A percentile compares a stretch with the other conserved stretches of the same genome.
Conservation (phyloP, 176 grass and related monocot genomes). For the Raddia distichophylla region DNA sequence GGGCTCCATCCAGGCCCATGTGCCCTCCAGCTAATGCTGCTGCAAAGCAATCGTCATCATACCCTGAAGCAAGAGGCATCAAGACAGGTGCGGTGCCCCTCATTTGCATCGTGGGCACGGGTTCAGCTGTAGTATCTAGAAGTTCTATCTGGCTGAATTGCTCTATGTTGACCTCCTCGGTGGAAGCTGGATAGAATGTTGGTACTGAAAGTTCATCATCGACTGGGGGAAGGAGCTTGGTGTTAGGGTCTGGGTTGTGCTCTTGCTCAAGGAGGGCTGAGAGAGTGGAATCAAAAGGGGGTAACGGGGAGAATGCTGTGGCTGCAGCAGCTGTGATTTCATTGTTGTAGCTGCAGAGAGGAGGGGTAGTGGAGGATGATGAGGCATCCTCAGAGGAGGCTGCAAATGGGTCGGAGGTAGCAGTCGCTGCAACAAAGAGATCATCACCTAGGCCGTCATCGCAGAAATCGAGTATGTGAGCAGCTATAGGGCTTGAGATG, state of each 20-base stretch:
- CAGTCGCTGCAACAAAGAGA: slow-evolving; percentile 52
- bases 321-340: slow-evolving; percentile 39
- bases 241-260: slow-evolving; percentile 44
- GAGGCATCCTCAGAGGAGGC: slow-evolving; percentile 57
- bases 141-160: slow-evolving; percentile 57
- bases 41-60: slow-evolving; percentile 44
- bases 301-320: slow-evolving; percentile 62
- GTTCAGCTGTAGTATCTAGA: slow-evolving; percentile 42
- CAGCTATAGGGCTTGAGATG: slow-evolving; percentile 81
- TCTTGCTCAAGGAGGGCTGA: slow-evolving; percentile 58
- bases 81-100: slow-evolving; percentile 25
- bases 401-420: slow-evolving; percentile 37
- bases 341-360: slow-evolving; percentile 50
- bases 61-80: slow-evolving; percentile 44
- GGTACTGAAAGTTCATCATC: slow-evolving; percentile 36
- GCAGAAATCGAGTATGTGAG: slow-evolving; percentile 77
- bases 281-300: slow-evolving; percentile 60
- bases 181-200: slow-evolving; percentile 41
- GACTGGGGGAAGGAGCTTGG: slow-evolving; percentile 42
- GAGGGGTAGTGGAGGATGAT: slow-evolving; percentile 49
- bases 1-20: slow-evolving; percentile 59
- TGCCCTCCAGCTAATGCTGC: slow-evolving; percentile 50
- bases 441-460: slow-evolving; percentile 56
- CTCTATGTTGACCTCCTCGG: slow-evolving; percentile 30
- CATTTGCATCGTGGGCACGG: slow-evolving; percentile 48